phyloP scores from a whole-genome alignment of 1,284 basidiomycete genomes.

The Tilletia horrida region DNA sequence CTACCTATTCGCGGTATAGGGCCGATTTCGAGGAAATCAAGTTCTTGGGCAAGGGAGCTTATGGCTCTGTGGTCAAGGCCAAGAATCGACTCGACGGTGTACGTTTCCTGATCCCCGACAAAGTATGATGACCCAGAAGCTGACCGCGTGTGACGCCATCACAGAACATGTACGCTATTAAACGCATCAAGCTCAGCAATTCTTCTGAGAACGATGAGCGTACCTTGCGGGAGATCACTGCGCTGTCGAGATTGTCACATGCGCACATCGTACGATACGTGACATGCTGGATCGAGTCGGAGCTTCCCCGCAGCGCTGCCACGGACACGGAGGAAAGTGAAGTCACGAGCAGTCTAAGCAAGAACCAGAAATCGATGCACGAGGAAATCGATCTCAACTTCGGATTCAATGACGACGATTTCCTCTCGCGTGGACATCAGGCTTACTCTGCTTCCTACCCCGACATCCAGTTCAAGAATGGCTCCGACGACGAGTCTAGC shows the following conservation, averaged over 20 bases:
- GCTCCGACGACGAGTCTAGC: slow-evolving; percentile 18
- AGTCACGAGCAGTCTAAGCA: slow-evolving; percentile 25
- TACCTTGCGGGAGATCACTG: slow-evolving; percentile 87
- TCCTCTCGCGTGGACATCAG: slow-evolving; percentile 51
- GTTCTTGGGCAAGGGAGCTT: slow-evolving; percentile 74
- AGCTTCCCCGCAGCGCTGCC: background rate
- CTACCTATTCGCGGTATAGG: slow-evolving; percentile 42
- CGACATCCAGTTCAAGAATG: slow-evolving; percentile 54
- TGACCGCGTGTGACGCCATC: background rate
- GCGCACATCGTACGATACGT: slow-evolving; percentile 82
- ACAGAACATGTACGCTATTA: slow-evolving; percentile 62
- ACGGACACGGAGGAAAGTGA: background rate
- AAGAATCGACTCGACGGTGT: slow-evolving; percentile 67
- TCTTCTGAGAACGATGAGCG: slow-evolving; percentile 75
- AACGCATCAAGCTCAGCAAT: slow-evolving; percentile 77
- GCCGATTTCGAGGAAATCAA: slow-evolving; percentile 54
- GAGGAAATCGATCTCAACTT: slow-evolving; percentile 31
- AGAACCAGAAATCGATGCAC: slow-evolving; percentile 19
- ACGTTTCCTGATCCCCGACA: background rate
- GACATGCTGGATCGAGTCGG: slow-evolving; percentile 50
- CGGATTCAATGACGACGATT: slow-evolving; percentile 42
- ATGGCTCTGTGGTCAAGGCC: slow-evolving; percentile 90
- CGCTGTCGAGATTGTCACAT: slow-evolving; percentile 79
- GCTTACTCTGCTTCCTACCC: slow-evolving; percentile 66
- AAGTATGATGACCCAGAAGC: background rate